A percentile compares a stretch with the other conserved stretches of the same genome.
Conservation (phyloP, 2,329 filamentous ascomycete species). For the Alternaria metachromatica region DNA sequence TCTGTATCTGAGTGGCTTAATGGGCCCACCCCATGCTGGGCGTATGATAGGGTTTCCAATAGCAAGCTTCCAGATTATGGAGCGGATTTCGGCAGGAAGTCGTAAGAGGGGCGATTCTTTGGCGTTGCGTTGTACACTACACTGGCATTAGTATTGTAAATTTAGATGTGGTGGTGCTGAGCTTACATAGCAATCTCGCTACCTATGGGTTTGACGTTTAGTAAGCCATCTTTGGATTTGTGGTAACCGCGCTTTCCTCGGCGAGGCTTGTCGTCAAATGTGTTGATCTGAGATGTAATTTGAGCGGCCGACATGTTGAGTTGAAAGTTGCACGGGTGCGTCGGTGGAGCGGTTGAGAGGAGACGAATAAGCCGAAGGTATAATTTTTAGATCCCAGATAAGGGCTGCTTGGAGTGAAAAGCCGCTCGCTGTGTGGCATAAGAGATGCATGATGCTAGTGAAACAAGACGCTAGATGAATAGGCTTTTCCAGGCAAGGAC, state of each 20-base stretch:
- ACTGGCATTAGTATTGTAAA: background rate
- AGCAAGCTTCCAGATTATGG: background rate
- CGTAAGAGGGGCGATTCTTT: background rate
- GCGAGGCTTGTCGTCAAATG: background rate
- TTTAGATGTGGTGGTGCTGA: background rate
- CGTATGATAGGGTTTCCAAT: background rate
- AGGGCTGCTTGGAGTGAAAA: background rate
- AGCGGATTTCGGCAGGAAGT: background rate
- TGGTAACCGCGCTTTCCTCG: background rate
- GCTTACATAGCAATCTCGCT: background rate
- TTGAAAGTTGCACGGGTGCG: background rate
- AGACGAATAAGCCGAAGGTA: fast-evolving
- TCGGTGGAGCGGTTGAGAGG: background rate
- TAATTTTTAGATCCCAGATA: background rate
- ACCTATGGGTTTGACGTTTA: background rate
- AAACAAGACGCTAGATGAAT: fast-evolving
- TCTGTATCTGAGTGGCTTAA: background rate
- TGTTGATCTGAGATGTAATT: background rate
- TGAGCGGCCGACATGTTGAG: background rate
- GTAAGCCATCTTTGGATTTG: background rate
- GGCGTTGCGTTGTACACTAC: background rate
- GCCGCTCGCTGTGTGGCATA: background rate
- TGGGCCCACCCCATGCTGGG: background rate
- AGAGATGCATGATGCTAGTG: background rate
- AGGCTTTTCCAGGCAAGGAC: background rate